Evolutionary conservation across 495 filamentous ascomycete species (phyloP).

Genomic region (Penicillium salamii): DNA sequence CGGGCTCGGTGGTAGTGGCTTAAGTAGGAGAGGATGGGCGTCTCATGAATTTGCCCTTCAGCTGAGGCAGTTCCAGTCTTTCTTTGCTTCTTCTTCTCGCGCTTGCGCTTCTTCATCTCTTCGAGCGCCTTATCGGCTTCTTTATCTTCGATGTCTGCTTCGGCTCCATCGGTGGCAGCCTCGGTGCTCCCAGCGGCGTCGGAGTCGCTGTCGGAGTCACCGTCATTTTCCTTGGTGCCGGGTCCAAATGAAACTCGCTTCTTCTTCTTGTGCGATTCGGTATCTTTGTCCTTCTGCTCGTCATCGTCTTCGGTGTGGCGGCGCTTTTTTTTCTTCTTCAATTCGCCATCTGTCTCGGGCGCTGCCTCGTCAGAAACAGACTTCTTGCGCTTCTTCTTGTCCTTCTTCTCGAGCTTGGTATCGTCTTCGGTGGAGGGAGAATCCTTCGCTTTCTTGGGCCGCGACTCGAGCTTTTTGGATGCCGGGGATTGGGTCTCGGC

Average conservation of each 20-base stretch:
- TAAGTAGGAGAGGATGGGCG: slow-evolving; percentile 71
- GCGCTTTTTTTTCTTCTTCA: slow-evolving; percentile 21
- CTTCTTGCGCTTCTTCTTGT: slow-evolving; percentile 13
- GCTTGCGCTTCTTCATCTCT: slow-evolving; percentile 29
- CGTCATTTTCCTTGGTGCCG: slow-evolving; percentile 62
- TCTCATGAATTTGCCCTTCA: slow-evolving; percentile 30
- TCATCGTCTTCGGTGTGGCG: slow-evolving; percentile 18
- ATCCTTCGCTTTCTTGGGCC: slow-evolving; percentile 51
- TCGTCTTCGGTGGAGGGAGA: slow-evolving; percentile 15
- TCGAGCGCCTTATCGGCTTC: slow-evolving; percentile 18
- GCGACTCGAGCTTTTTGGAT: slow-evolving; percentile 75
- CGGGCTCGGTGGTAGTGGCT: slow-evolving; percentile 63
- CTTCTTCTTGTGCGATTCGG: slow-evolving; percentile 26
- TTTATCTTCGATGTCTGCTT: slow-evolving; percentile 15
- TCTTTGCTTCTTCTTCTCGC: slow-evolving; percentile 37
- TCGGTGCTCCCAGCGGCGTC: slow-evolving; percentile 12
- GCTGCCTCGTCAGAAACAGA: slow-evolving; percentile 18
- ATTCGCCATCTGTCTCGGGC: slow-evolving; percentile 11
- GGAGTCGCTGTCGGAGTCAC: slow-evolving; percentile 36
- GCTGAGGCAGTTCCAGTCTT: slow-evolving; percentile 16
- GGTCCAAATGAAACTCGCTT: slow-evolving; percentile 80
- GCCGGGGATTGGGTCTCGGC: slow-evolving; percentile 52
- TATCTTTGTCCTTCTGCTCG: slow-evolving; percentile 13
- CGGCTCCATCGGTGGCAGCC: slow-evolving; percentile 25
- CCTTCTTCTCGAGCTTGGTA: slow-evolving; percentile 11